Evolutionary conservation across 441 rosid genomes (phyloP), one percentile per base, ranked within the genome.

Genomic region (Corymbia calophylla): DNA sequence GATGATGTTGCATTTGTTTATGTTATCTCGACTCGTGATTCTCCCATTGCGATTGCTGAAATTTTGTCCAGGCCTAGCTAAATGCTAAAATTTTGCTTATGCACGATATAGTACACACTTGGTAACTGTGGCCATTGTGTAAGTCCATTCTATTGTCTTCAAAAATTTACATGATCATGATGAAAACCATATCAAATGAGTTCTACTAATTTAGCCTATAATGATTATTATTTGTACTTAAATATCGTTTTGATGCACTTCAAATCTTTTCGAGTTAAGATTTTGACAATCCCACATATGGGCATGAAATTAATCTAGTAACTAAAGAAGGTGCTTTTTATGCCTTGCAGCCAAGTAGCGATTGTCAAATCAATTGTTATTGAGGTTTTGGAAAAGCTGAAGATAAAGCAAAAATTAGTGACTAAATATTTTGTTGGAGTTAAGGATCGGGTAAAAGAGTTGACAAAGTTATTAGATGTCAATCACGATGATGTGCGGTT

Each of bases 381-480:
- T 7, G 1, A 0, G 4, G 9, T 54, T 2, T 18, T 54, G 23
- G 56, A 54, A 6, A 54, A 0, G 56, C 56, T 54, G 1, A 2
- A 18, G 23, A 18, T 7, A 54, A 54, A 17, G 3, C 23, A 54
- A 17, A 54, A 3, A 54, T 17, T 17, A 18, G 1, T 54, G 56
- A 6, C 56, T 18, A 3, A 18, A 54, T 0, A 54, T 54, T 54
- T 54, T 18, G 4, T 54, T 54, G 9, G 23, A 54, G 9, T 18
- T 0, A 4, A 18, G 18, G 58, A 7, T 7, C 58, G 1, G 4
- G 23, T 7, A 54, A 1, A 54, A 7, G 9, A 7, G 2, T 54
- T 54, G 23, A 54, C 0, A 18, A 1, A 54, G 23, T 54, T 7
- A 0, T 0, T 54, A 18, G 23, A 54, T 54, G 4, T 54, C 23